Conservation (phyloP, 371 early-diverging fungal genomes). For the Mortierella sp. region DNA sequence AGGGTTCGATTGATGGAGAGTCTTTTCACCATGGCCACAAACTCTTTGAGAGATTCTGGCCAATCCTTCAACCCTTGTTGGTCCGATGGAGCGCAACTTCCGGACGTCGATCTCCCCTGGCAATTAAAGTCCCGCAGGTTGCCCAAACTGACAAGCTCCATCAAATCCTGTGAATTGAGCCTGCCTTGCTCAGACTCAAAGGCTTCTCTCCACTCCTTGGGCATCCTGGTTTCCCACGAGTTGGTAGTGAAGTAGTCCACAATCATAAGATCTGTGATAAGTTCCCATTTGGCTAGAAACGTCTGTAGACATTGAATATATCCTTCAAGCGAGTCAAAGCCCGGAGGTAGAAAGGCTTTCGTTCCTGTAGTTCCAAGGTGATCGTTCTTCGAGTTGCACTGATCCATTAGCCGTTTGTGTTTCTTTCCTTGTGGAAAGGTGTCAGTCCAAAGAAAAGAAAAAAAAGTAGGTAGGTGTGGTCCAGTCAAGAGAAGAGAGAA, state of each 20-base stretch:
- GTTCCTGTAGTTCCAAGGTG: not conserved
- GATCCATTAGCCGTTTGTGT: too few species aligned
- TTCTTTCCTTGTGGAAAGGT: too few species aligned
- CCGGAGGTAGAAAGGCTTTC: slow-evolving; percentile 31
- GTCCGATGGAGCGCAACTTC: not conserved
- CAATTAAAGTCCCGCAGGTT: slow-evolving; percentile 26
- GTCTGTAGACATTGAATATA: slow-evolving; percentile 24
- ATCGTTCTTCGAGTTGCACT: too few species aligned
- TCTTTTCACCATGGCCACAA: slow-evolving; percentile 32
- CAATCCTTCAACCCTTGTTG: slow-evolving; percentile 22
- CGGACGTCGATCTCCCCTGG: slow-evolving; percentile 4
- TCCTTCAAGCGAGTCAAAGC: slow-evolving; percentile 31
- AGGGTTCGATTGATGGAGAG: slow-evolving; percentile 42
- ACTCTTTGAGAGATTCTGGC: slow-evolving; percentile 48
- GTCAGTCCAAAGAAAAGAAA: too few species aligned
- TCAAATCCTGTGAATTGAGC: slow-evolving; percentile 42
- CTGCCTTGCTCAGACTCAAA: slow-evolving; percentile 39
- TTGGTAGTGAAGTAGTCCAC: slow-evolving; percentile 51
- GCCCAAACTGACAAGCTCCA: slow-evolving; percentile 51
- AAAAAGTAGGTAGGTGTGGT: too few species aligned
- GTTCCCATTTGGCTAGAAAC: slow-evolving; percentile 29
- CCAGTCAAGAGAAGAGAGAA: too few species aligned
- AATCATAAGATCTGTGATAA: slow-evolving; percentile 42
- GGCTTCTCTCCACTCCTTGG: slow-evolving; percentile 45
- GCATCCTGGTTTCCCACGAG: slow-evolving; percentile 47